A percentile compares a stretch with the other conserved stretches of the same genome.
Evolutionary conservation across 75 land plant genomes (phyloP).

Genomic region (Ceratopteris richardii): DNA sequence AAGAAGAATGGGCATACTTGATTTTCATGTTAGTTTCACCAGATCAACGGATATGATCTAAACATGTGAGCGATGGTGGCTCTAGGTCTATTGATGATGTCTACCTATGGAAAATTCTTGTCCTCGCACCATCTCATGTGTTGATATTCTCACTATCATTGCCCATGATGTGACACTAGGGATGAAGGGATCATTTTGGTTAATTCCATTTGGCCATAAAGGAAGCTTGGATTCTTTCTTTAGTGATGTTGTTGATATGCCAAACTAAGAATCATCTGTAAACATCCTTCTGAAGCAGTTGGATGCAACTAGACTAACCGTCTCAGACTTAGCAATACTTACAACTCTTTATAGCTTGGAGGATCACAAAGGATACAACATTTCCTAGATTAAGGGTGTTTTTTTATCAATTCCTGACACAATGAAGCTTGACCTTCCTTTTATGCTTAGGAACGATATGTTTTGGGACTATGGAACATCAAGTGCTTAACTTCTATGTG

Average conservation of each 20-base stretch:
- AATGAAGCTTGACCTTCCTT: no score
- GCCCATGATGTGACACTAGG: conserved; percentile 41
- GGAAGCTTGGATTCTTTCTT: conserved; percentile 43
- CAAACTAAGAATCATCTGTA: conserved; percentile 32
- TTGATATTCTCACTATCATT: conserved; percentile 50
- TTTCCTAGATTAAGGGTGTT: no score
- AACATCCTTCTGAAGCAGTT: conserved; percentile 32
- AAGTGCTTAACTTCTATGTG: no score
- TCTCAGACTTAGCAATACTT: conserved; percentile 36
- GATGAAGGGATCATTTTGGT: conserved; percentile 44
- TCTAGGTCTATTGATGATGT: conserved; percentile 49
- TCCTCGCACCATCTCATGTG: conserved; percentile 58
- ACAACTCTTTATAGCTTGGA: no score
- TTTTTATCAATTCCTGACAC: no score
- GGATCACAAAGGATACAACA: no score
- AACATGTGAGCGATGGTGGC: no score
- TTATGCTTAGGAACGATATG: no score
- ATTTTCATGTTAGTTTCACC: no score
- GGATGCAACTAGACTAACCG: conserved; percentile 15
- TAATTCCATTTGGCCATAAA: conserved; percentile 39
- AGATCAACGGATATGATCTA: no score
- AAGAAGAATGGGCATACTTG: no score
- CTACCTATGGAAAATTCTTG: conserved; percentile 44
- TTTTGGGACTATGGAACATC: no score
- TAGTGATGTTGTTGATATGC: conserved; percentile 26